Evolutionary conservation across 257 asterid species (phyloP).

Genomic region (Salvia hispanica): DNA sequence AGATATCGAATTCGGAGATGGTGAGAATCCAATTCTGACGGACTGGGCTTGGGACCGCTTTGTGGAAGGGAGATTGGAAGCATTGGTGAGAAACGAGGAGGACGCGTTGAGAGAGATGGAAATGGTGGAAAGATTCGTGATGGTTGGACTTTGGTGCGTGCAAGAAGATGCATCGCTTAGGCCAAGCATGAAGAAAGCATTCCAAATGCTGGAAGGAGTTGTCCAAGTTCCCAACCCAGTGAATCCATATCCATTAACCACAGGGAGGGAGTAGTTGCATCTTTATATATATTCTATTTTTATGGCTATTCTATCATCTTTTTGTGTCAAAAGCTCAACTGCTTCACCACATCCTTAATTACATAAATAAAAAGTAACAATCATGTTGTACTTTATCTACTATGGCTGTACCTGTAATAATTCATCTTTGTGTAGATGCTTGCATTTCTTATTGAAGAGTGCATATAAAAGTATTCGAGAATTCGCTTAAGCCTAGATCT

Average conservation of each 20-base stretch:
- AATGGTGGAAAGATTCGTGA: conserved; percentile 44
- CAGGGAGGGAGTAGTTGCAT: background rate
- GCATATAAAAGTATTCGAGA: no score
- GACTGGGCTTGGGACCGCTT: conserved; percentile 61
- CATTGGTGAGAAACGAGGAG: conserved; percentile 39
- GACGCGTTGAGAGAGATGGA: conserved; percentile 43
- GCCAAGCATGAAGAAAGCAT: conserved; percentile 54
- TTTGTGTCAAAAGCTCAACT: no score
- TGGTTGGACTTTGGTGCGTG: conserved; percentile 71
- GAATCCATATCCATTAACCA: conserved; percentile 37
- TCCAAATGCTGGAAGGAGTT: conserved; percentile 65
- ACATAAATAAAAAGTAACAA: no score
- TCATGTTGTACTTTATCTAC: no score
- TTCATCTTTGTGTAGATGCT: no score
- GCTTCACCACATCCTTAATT: no score
- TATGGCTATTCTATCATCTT: background rate
- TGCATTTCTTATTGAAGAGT: no score
- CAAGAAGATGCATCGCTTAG: conserved; percentile 57
- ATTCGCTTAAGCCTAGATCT: no score
- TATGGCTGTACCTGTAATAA: no score
- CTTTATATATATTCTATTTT: background rate
- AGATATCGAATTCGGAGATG: conserved; percentile 39
- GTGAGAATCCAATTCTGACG: conserved; percentile 33
- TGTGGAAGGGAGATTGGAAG: conserved; percentile 34
- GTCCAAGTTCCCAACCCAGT: conserved; percentile 50